A percentile compares a stretch with the other conserved stretches of the same genome.
Evolutionary conservation across 2,329 filamentous ascomycete species (phyloP).

Genomic region (Chaetomiaceae sp.): DNA sequence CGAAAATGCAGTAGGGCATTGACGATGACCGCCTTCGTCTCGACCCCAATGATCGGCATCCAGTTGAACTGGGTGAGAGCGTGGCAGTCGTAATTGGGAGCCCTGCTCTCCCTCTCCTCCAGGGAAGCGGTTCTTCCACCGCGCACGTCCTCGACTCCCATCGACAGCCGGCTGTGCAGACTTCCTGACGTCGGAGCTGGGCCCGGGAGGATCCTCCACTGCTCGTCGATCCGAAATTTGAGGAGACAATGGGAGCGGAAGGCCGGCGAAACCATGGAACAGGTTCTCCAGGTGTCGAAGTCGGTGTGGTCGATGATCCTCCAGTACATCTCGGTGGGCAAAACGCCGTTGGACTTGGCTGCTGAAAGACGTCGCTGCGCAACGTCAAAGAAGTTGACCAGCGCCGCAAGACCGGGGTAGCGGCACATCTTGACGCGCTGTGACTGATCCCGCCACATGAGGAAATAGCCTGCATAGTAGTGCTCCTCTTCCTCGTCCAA

Average conservation of each 20-base stretch:
- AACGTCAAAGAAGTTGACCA: not conserved
- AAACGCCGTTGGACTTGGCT: not conserved
- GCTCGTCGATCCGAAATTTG: not conserved
- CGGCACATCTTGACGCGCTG: no score
- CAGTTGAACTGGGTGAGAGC: not conserved
- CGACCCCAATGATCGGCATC: not conserved
- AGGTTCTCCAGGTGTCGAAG: not conserved
- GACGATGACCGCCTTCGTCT: not conserved
- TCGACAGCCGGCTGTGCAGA: no score
- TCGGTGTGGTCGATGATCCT: not conserved
- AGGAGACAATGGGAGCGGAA: not conserved
- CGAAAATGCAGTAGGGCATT: not conserved
- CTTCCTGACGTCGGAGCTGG: no score
- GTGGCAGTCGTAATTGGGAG: no score
- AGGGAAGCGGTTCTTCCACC: not conserved
- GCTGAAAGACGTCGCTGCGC: not conserved
- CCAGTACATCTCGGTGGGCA: not conserved
- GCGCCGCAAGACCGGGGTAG: not conserved
- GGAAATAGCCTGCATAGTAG: no score
- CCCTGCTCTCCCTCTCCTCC: not conserved
- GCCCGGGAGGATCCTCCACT: not conserved
- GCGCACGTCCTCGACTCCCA: no score
- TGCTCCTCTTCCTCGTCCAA: no score
- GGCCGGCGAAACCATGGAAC: not conserved
- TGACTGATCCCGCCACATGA: no score